A percentile compares a stretch with the other conserved stretches of the same genome.
Evolutionary conservation across 306 rosid genomes (phyloP).

Genomic region (Lathyrus sativus): DNA sequence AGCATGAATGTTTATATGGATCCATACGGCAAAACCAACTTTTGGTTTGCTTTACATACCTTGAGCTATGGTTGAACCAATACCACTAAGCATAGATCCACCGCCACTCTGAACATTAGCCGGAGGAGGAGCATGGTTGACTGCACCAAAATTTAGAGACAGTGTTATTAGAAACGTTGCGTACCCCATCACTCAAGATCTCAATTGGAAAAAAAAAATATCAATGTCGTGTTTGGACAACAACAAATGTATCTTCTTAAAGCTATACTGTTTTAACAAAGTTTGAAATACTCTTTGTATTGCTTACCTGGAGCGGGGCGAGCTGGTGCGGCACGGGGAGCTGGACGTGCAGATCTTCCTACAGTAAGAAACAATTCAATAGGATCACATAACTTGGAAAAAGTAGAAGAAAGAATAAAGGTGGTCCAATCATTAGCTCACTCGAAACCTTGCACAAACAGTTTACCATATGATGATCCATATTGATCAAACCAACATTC

Average conservation of each 20-base stretch:
- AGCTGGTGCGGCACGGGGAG: conserved; percentile 46
- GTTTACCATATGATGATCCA: neutral
- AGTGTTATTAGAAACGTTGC: neutral
- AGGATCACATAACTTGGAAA: neutral
- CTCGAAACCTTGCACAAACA: neutral
- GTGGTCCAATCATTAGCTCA: neutral
- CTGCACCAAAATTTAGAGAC: conserved; percentile 43
- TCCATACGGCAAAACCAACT: neutral
- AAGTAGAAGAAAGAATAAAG: neutral
- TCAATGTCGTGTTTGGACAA: neutral
- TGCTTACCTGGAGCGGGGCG: conserved; percentile 48
- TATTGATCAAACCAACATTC: too few relatives aligned
- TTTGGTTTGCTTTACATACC: conserved; percentile 48
- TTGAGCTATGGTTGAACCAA: conserved; percentile 90
- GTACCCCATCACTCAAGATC: neutral
- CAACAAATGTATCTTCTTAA: neutral
- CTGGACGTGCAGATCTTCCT: conserved; percentile 56
- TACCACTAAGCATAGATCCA: conserved; percentile 69
- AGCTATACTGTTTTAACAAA: neutral
- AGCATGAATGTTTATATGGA: neutral
- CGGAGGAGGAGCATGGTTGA: conserved; percentile 72
- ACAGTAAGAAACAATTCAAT: conserved; percentile 10
- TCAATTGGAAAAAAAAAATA: too few relatives aligned
- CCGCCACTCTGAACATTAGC: conserved; percentile 72
- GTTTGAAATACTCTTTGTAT: neutral